These are phyloP conservation scores for Naegleria fowleri DNA, from an alignment of 208 protist species.

Conservation along the genomic window DNA sequence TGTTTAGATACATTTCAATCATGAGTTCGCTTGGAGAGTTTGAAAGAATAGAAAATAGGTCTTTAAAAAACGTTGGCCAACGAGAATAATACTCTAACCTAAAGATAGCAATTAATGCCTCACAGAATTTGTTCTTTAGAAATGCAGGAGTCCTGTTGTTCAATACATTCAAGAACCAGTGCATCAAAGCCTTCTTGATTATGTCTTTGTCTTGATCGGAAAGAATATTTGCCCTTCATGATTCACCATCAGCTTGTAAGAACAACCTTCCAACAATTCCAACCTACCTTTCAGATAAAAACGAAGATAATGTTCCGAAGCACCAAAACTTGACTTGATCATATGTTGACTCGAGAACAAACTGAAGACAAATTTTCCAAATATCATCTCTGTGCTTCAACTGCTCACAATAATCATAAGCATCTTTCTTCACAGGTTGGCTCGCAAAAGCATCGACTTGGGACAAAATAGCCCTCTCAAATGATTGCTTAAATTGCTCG, in stretches of 20 bases:
- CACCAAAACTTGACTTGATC: slow-evolving; percentile 15
- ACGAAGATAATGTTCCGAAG: neutral
- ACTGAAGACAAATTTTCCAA: neutral
- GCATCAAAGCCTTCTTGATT: neutral
- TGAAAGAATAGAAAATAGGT: neutral
- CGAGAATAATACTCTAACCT: neutral
- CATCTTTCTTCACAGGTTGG: neutral
- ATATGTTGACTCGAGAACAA: neutral
- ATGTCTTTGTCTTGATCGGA: neutral
- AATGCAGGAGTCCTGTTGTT: neutral
- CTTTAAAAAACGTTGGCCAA: slow-evolving; percentile 22
- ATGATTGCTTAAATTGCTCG: neutral
- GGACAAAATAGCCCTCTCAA: neutral
- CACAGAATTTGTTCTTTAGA: neutral
- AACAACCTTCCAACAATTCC: neutral
- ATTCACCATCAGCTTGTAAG: neutral
- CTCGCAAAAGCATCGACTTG: neutral
- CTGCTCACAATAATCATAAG: neutral
- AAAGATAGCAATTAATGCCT: neutral
- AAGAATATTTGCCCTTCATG: neutral
- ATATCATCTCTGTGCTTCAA: neutral
- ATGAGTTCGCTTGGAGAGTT: neutral
- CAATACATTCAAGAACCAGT: neutral
- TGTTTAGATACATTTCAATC: slow-evolving; percentile 2
- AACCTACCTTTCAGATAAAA: neutral